Conservation (phyloP, 257 asterid genomes). For the Ophiorrhiza pumila region DNA sequence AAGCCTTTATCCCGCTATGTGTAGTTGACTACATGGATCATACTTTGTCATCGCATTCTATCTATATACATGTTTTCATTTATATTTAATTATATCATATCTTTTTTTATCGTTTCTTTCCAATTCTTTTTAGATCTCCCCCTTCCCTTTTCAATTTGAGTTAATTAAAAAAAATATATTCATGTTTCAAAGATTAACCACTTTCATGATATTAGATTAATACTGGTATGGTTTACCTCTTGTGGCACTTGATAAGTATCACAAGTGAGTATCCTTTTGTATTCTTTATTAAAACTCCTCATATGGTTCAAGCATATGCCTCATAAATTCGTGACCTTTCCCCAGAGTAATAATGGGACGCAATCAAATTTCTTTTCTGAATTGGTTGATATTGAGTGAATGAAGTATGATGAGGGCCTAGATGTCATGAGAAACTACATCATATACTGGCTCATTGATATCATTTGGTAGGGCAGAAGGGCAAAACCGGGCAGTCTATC, state of each 20-base stretch:
- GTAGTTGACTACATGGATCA: too few species aligned
- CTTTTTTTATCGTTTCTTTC: too few species aligned
- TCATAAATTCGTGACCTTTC: not conserved
- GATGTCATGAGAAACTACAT: not conserved
- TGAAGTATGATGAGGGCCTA: not conserved
- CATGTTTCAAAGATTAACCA: not conserved
- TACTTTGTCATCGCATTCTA: too few species aligned
- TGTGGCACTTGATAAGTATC: not conserved
- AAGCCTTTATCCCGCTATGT: too few species aligned
- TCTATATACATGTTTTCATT: too few species aligned
- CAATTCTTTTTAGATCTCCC: too few species aligned
- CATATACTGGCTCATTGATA: not conserved
- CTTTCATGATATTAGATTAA: not conserved
- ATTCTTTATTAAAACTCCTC: not conserved
- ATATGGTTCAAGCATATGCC: not conserved
- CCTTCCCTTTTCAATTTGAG: too few species aligned
- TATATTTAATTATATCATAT: too few species aligned
- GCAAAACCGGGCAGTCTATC: not conserved
- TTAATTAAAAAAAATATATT: not conserved
- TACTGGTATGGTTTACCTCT: not conserved
- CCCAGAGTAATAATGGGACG: not conserved
- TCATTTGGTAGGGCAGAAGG: not conserved
- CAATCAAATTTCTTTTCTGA: not conserved
- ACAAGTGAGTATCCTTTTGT: not conserved
- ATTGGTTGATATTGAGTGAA: not conserved